Evolutionary conservation across 495 filamentous ascomycete genomes (phyloP).

Genomic region (Annulohypoxylon stygium): DNA sequence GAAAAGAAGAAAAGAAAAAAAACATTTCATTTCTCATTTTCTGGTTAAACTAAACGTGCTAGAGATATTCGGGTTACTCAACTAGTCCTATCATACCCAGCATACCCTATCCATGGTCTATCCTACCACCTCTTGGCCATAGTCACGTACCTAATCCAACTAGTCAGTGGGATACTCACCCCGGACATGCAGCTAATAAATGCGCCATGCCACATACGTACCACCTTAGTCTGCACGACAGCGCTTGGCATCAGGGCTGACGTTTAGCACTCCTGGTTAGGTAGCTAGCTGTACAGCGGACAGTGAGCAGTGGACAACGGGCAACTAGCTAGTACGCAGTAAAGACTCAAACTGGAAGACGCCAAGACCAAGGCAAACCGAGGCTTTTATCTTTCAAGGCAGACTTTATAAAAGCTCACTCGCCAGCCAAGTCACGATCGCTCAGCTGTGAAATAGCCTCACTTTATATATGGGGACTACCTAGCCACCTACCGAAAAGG

Average conservation of each 20-base stretch:
- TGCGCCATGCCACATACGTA: conserved; percentile 15
- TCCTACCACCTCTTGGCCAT: neutral
- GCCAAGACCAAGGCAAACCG: neutral
- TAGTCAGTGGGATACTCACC: conserved; percentile 18
- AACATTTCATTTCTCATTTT: neutral
- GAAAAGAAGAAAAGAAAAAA: neutral
- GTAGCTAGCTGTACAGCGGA: conserved; percentile 14
- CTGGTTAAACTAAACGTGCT: neutral
- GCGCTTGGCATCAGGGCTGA: conserved; percentile 36
- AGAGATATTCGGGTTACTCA: conserved; percentile 10
- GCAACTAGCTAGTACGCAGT: neutral
- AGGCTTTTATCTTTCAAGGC: conserved; percentile 31
- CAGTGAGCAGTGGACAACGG: neutral
- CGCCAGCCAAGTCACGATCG: conserved; percentile 2
- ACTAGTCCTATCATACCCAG: conserved; percentile 19
- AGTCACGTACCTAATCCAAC: neutral
- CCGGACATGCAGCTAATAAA: conserved; percentile 38
- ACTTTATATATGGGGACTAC: neutral
- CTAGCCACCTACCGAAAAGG: neutral
- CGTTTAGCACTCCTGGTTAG: conserved; percentile 5
- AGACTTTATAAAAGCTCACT: conserved; percentile 27
- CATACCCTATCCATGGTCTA: neutral
- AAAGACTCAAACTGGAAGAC: conserved; percentile 13
- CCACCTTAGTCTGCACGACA: conserved; percentile 12
- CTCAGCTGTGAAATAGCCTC: conserved; percentile 10